Base-by-base conservation (phyloP, 2,329 filamentous ascomycete species). In the Arthrobotrys conoides region DNA sequence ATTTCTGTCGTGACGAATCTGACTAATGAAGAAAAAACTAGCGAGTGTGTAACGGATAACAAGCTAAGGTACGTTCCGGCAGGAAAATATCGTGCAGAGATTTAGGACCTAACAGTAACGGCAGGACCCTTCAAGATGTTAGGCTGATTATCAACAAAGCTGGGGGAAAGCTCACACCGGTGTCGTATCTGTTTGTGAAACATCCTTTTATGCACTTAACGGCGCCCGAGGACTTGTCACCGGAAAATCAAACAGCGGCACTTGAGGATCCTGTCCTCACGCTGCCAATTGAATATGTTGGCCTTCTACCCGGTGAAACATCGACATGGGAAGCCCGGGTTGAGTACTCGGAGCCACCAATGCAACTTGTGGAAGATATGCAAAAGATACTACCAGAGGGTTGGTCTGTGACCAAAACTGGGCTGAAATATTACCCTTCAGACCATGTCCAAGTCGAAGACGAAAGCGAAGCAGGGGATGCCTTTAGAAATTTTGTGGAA, bases 121-220 rank as follows among this genome's bases (percentile, higher is more conserved):
- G 48, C 33, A 90, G 93, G 36, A 89, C 91, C 6, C 84, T 97
- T 57, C 89, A 92, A 82, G 92, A 96, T 68, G 84, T 98, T 64
- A 89, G 92, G 68, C 82, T 87, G 63, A 85, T 92, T 1, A 87
- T 97, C 69, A 96, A 94, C 83, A 89, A 90, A 76, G 86, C 87
- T 64, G 91, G 91, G 18, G 96, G 91, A 4, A 89, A 87, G 1
- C 86, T 90, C 1, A 91, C 92, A 5, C 90, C 94, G 0, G 93
- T 93, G 12, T 90, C 89, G 6, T 98, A 95, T 85, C 88, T 97
- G 82, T 99, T 99, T 84, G 88, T 92, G 71, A 92, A 92, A 82
- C 91, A 91, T 76, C 96, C 96, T 0, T 53, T 80, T n/a, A 80
- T 82, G 57, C 80, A 80, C 24, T 44, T 82, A 18, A 71, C 73